Percentiles rank a stretch among this genome's conserved stretches.
These are phyloP conservation scores for Quercus lobata DNA, from an alignment of 331 rosid genomes.

Conservation along the genomic window DNA sequence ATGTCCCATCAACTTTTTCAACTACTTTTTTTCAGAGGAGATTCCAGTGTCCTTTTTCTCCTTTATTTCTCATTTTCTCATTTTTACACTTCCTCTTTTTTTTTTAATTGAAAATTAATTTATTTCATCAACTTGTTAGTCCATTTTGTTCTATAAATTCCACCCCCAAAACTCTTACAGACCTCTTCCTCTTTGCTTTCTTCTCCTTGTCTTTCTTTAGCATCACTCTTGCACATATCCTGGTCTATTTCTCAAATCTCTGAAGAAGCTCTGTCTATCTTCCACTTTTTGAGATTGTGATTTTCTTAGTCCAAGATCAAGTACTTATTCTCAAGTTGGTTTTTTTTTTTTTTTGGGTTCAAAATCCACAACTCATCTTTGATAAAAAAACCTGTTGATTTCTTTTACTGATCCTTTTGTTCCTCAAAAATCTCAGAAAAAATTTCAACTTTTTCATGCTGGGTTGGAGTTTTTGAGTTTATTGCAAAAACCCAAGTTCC, in stretches of 20 bases:
- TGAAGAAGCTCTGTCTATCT: constrained; percentile 7
- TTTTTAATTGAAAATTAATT: neutral
- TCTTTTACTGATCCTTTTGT: neutral
- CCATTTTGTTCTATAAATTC: constrained; percentile 57
- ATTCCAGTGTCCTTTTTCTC: constrained; percentile 20
- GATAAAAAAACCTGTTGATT: neutral
- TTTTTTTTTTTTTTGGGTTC: neutral
- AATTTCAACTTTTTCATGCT: constrained; percentile 7
- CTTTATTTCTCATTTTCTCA: neutral
- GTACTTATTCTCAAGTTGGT: neutral
- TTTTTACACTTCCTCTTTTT: neutral
- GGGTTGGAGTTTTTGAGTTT: constrained; percentile 17
- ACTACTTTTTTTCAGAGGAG: neutral
- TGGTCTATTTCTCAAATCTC: neutral
- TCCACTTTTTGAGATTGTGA: neutral
- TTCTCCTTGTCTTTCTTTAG: neutral
- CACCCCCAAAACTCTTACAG: neutral
- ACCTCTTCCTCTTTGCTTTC: constrained; percentile 39
- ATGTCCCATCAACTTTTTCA: constrained; percentile 31
- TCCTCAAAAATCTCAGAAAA: neutral
- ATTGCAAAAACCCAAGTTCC: neutral
- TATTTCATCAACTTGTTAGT: constrained; percentile 29
- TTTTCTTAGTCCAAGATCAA: neutral
- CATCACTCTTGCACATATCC: constrained; percentile 14
- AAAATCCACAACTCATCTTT: neutral